Percentiles rank a stretch among this genome's conserved stretches.
These are phyloP conservation scores for Aplosporella prunicola DNA, from an alignment of 2,329 filamentous ascomycete species.

Conservation along the genomic window DNA sequence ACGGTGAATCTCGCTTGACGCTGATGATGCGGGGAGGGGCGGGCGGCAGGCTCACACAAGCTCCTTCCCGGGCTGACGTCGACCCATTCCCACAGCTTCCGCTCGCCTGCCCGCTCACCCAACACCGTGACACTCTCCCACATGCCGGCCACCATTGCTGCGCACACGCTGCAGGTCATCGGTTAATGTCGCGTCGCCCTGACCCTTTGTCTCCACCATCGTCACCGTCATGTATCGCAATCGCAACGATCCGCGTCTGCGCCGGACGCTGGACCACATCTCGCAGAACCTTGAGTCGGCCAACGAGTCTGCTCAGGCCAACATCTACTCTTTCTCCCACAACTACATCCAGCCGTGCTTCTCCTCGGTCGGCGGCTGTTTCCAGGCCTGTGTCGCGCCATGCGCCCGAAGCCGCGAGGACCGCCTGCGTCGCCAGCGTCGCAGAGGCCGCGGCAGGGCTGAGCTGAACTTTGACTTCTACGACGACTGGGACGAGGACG, in stretches of 20 bases:
- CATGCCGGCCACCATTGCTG: no score
- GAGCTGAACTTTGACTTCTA: conserved; percentile 95
- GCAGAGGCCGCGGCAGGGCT: conserved; percentile 50
- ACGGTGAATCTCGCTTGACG: no score
- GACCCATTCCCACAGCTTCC: no score
- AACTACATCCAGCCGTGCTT: conserved; percentile 77
- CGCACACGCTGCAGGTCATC: no score
- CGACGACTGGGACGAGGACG: conserved; percentile 82
- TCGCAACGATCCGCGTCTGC: conserved; percentile 70
- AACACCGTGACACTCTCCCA: no score
- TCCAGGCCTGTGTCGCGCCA: conserved; percentile 61
- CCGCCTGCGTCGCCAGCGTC: conserved; percentile 60
- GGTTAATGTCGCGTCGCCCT: no score
- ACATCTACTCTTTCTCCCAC: conserved; percentile 82
- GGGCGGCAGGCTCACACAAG: no score
- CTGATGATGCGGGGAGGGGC: no score
- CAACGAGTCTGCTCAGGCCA: conserved; percentile 83
- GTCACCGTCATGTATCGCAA: conserved; percentile 43
- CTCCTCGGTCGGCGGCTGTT: conserved; percentile 51
- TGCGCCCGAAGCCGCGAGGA: conserved; percentile 68
- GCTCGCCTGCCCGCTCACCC: no score
- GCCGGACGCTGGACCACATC: conserved; percentile 88
- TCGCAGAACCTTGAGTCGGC: conserved; percentile 82
- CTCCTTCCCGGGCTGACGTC: no score
- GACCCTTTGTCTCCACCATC: conserved; percentile 2